A percentile compares a stretch with the other conserved stretches of the same genome.
phyloP scores from a whole-genome alignment of 495 filamentous ascomycete species.

The Aspergillus taichungensis region DNA sequence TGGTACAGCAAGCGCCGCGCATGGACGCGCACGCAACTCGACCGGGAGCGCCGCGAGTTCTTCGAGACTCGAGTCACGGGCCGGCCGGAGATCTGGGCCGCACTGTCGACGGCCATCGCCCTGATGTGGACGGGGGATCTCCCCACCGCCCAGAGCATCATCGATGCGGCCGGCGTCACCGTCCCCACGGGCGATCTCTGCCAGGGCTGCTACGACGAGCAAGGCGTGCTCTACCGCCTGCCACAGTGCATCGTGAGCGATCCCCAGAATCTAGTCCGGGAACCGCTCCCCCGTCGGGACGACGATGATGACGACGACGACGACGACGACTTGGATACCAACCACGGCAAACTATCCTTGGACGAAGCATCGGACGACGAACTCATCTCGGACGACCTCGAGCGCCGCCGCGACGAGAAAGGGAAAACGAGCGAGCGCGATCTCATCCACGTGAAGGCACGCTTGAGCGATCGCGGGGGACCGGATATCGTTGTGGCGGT shows the following conservation, averaged over 20 bases:
- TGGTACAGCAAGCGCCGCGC: slow-evolving; percentile 42
- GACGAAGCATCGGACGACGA: slow-evolving; percentile 41
- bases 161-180: slow-evolving; percentile 72
- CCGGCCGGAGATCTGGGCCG: slow-evolving; percentile 67
- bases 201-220: slow-evolving; percentile 69
- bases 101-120: slow-evolving; percentile 55
- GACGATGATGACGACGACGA: slow-evolving; percentile 14
- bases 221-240: slow-evolving; percentile 66
- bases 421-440: slow-evolving; percentile 45
- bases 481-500: slow-evolving; percentile 56
- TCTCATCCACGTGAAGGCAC: slow-evolving; percentile 49
- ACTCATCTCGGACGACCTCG: slow-evolving; percentile 40
- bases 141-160: slow-evolving; percentile 63
- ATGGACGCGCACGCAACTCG: slow-evolving; percentile 45
- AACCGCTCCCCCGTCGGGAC: background rate
- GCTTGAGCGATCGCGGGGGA: slow-evolving; percentile 61
- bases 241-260: slow-evolving; percentile 70
- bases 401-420: slow-evolving; percentile 57
- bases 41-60: slow-evolving; percentile 53
- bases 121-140: slow-evolving; percentile 53
- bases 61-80: slow-evolving; percentile 80
- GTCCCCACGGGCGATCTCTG: slow-evolving; percentile 65
- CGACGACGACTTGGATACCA: slow-evolving; percentile 36
- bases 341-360: slow-evolving; percentile 34
- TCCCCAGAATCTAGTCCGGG: slow-evolving; percentile 56